Base-by-base conservation (phyloP, 2,329 filamentous ascomycete genomes). In the Sporothrix variecibatus region DNA sequence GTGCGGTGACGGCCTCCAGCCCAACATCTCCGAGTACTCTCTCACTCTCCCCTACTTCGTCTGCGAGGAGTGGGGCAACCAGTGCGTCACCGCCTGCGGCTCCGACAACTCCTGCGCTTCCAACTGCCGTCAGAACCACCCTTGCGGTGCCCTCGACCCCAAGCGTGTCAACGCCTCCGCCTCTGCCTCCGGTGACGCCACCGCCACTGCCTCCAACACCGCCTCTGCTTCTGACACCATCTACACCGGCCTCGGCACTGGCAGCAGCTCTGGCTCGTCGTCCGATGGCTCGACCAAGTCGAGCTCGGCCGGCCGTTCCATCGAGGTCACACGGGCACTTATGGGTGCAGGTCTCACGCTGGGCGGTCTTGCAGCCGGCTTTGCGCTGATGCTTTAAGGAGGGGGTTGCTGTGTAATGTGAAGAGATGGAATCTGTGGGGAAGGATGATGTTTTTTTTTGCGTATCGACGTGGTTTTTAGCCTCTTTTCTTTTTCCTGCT, bases 11-110 rank as follows among this genome's bases (percentile, higher is more conserved):
- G 88, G 89, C 80, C 81, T 87, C 76, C 83, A 87, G 71, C 93
- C 93, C 77, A 94, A 95, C 83, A 83, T 93, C 68, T 89, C 91
- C 79, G 87, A 95, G 82, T 96, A 92, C 87, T 91, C 91, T 26
- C 87, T 94, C 78, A 95, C 93, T 1, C 85, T 96, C 34, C 93
- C 93, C 46, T 95, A 90, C 87, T 93, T 91, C 84, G 87, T 90
- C 78, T 96, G 93, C 87, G 87, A 86, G 65, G 87, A 92, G 82
- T 94, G 88, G 87, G 91, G 89, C 78, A 89, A 85, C 81, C 88
- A 94, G 82, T 94, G 92, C 81, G 90, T 92, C 15, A 79, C 77
- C 1, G 82, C 76, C 74, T 94, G 92, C 82, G 84, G 82, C 46
- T 75, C 79, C 69, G 80, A 83, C 76, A 85, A 91, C 82, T 86